phyloP scores from a whole-genome alignment of 1,284 basidiomycete genomes.

The Cutaneotrichosporon sp. region DNA sequence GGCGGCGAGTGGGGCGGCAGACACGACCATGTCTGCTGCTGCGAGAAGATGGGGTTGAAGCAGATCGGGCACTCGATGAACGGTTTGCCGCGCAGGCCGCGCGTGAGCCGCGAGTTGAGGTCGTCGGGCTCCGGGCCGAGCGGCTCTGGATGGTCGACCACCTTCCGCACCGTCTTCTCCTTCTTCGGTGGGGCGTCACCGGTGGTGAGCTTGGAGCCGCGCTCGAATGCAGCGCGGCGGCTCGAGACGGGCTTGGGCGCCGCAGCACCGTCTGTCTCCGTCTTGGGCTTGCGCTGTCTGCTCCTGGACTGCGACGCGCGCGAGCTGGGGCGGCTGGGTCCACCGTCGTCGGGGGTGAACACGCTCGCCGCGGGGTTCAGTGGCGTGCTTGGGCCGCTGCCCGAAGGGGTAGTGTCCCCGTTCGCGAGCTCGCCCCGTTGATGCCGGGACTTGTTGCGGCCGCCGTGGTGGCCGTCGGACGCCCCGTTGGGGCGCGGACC shows the following conservation, averaged over 20 bases:
- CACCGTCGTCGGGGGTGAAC: slow-evolving; percentile 17
- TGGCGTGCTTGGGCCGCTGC: slow-evolving; percentile 7
- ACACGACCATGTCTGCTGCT: slow-evolving; percentile 53
- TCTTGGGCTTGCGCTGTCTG: slow-evolving; percentile 10
- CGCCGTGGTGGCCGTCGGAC: not conserved
- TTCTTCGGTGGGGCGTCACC: slow-evolving; percentile 12
- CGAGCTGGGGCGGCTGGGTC: not conserved
- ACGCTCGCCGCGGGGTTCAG: slow-evolving; percentile 16
- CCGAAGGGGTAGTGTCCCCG: not conserved
- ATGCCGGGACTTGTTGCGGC: slow-evolving; percentile 1
- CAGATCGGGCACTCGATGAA: slow-evolving; percentile 54
- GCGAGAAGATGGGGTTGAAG: slow-evolving; percentile 49
- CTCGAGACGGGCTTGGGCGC: slow-evolving; percentile 17
- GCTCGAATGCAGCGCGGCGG: slow-evolving; percentile 45
- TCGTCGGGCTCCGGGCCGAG: slow-evolving; percentile 44
- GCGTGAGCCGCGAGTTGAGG: slow-evolving; percentile 45
- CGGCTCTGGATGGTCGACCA: slow-evolving; percentile 17
- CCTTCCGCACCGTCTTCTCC: slow-evolving; percentile 21
- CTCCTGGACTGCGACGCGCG: slow-evolving; percentile 4
- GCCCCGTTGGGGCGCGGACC: slow-evolving; percentile 2
- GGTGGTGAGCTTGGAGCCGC: slow-evolving; percentile 25
- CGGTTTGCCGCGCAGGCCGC: slow-evolving; percentile 43
- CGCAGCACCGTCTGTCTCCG: slow-evolving; percentile 7
- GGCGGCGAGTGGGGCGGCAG: slow-evolving; percentile 34
- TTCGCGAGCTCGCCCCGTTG: not conserved